These are phyloP conservation scores for Aspergillus mulundensis DNA, from an alignment of 495 filamentous ascomycete species.

Conservation along the genomic window DNA sequence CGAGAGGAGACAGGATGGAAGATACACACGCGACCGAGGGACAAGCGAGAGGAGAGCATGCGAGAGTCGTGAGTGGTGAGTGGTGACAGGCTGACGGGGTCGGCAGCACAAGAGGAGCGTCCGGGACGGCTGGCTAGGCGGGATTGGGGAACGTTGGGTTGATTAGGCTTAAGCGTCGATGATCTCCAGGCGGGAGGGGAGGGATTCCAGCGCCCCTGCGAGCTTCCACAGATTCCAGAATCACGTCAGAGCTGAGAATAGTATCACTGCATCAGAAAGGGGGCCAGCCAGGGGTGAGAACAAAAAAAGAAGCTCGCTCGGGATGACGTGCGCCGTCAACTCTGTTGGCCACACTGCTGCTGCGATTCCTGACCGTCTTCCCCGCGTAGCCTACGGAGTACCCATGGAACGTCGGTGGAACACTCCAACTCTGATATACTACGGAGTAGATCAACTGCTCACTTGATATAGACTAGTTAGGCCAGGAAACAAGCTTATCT, in stretches of 20 bases:
- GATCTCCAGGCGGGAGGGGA: background rate
- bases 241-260: background rate
- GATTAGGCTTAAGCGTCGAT: slow-evolving; percentile 1
- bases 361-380: background rate
- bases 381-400: no score
- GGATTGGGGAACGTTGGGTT: slow-evolving; percentile 6
- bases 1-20: background rate
- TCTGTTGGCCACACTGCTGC: background rate
- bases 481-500: background rate
- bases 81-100: background rate
- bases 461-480: no score
- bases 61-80: background rate
- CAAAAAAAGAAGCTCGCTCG: slow-evolving; percentile 8
- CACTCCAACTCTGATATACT: background rate
- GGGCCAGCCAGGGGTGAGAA: slow-evolving; percentile 4
- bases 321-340: slow-evolving; percentile 11
- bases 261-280: no score
- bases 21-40: slow-evolving; percentile 17
- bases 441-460: no score
- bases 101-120: background rate
- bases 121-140: slow-evolving; percentile 9
- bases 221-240: background rate
- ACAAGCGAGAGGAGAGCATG: background rate
- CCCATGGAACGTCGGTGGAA: slow-evolving; percentile 7
- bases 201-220: no score